Evolutionary conservation across 2,329 filamentous ascomycete species (phyloP).

Genomic region (Grosmannia penicillata): DNA sequence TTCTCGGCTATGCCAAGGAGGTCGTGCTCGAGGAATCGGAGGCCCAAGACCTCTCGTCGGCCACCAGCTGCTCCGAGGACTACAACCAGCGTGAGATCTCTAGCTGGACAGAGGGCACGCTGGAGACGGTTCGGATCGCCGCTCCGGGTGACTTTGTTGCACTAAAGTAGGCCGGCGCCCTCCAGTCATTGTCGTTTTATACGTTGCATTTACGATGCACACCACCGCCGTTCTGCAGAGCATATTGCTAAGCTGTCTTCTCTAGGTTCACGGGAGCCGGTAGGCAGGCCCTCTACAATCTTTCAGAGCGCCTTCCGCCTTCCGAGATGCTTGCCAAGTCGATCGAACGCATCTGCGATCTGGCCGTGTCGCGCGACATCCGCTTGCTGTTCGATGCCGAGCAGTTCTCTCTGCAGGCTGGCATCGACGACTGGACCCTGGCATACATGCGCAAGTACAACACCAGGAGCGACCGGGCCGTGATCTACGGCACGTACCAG

Average conservation of each 20-base stretch:
- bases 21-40: conserved; percentile 52
- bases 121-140: conserved; percentile 60
- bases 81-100: conserved; percentile 44
- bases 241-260: too few species aligned
- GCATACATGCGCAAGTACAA: conserved; percentile 69
- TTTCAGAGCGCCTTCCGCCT: conserved; percentile 48
- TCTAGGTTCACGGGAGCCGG: conserved; percentile 71
- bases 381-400: conserved; percentile 76
- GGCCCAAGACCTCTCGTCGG: conserved; percentile 25
- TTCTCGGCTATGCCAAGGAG: conserved; percentile 72
- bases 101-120: conserved; percentile 58
- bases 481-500: conserved; percentile 72
- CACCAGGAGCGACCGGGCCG: conserved; percentile 39
- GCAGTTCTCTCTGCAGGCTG: conserved; percentile 61
- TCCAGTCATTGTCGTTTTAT: too few species aligned
- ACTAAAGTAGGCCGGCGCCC: too few species aligned
- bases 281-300: conserved; percentile 49
- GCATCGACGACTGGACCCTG: conserved; percentile 70
- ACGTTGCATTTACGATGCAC: too few species aligned
- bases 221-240: too few species aligned
- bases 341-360: conserved; percentile 60
- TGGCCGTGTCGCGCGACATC: conserved; percentile 54
- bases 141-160: conserved; percentile 54
- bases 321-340: conserved; percentile 49
- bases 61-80: conserved; percentile 29